A percentile compares a stretch with the other conserved stretches of the same genome.
These are phyloP conservation scores for Hyaloraphidium curvatum DNA, from an alignment of 192 early-diverging fungal genomes.

Conservation along the genomic window DNA sequence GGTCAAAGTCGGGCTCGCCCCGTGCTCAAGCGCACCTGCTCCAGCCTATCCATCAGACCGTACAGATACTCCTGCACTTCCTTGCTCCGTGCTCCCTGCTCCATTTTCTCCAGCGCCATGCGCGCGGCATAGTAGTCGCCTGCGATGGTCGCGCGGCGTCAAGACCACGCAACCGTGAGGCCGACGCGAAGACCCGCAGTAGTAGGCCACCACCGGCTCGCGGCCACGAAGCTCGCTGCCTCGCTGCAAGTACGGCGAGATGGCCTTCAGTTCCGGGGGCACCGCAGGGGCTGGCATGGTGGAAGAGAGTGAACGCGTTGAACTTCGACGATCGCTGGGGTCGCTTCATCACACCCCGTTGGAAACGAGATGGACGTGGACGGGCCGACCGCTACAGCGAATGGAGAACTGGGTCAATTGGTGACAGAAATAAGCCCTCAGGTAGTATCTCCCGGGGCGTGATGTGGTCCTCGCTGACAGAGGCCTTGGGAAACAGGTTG, in stretches of 20 bases:
- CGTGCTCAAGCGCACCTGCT: conserved; percentile 30
- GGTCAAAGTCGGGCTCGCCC: neutral
- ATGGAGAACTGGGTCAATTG: too few species aligned
- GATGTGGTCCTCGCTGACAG: too few species aligned
- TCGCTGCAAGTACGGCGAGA: conserved; percentile 64
- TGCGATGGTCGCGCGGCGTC: conserved; percentile 9
- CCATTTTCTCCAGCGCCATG: conserved; percentile 41
- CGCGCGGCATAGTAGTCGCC: conserved; percentile 69
- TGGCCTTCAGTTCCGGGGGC: conserved; percentile 28
- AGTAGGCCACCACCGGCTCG: conserved; percentile 85
- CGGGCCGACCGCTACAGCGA: too few species aligned
- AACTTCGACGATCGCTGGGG: too few species aligned
- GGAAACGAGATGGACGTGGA: too few species aligned
- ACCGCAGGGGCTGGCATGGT: too few species aligned
- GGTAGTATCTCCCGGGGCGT: too few species aligned
- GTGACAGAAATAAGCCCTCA: too few species aligned
- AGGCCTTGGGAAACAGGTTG: too few species aligned
- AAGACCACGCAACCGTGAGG: neutral
- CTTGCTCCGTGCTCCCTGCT: conserved; percentile 14
- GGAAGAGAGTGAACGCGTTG: too few species aligned
- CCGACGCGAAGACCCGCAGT: conserved; percentile 52
- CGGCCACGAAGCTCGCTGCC: conserved; percentile 50
- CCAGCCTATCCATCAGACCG: conserved; percentile 56
- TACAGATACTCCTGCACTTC: conserved; percentile 40
- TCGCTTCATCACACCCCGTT: too few species aligned